Percentiles rank a stretch among this genome's conserved stretches.
phyloP scores from a whole-genome alignment of 2,329 filamentous ascomycete species.

The Colletotrichum eleusines region DNA sequence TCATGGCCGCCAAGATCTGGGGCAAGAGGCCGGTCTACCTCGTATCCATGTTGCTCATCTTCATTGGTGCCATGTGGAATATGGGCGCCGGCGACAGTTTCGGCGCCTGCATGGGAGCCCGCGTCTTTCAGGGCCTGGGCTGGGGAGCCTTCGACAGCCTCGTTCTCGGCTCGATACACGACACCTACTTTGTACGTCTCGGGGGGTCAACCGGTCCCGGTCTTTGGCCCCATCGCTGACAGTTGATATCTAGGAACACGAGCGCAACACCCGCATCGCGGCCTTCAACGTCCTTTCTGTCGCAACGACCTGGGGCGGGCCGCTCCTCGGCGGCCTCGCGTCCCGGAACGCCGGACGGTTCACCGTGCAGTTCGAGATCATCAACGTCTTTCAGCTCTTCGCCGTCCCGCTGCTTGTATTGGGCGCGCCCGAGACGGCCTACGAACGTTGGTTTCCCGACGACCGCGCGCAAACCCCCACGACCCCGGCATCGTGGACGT shows the following conservation, averaged over 20 bases:
- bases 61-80: conserved; percentile 65
- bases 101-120: conserved; percentile 62
- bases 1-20: conserved; percentile 58
- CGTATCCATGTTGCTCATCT: conserved; percentile 57
- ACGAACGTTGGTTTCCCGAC: conserved; percentile 55
- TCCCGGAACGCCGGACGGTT: conserved; percentile 57
- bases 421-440: conserved; percentile 65
- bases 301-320: conserved; percentile 65
- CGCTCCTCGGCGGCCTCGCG: conserved; percentile 64
- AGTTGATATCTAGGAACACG: conserved; percentile 59
- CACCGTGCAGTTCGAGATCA: conserved; percentile 63
- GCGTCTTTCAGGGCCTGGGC: conserved; percentile 68
- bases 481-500: conserved; percentile 32
- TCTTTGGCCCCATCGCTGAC: conserved; percentile 43
- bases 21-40: conserved; percentile 69
- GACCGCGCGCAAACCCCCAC: conserved; percentile 38
- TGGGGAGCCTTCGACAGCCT: conserved; percentile 70
- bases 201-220: not conserved
- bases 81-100: conserved; percentile 57
- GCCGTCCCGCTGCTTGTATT: conserved; percentile 62
- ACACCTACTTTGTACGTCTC: conserved; percentile 66
- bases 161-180: conserved; percentile 64
- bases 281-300: conserved; percentile 60
- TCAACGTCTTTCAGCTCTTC: conserved; percentile 61
- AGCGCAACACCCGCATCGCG: conserved; percentile 60